These are phyloP conservation scores for Mucor circinelloides DNA, from an alignment of 371 early-diverging fungal species.

Conservation along the genomic window DNA sequence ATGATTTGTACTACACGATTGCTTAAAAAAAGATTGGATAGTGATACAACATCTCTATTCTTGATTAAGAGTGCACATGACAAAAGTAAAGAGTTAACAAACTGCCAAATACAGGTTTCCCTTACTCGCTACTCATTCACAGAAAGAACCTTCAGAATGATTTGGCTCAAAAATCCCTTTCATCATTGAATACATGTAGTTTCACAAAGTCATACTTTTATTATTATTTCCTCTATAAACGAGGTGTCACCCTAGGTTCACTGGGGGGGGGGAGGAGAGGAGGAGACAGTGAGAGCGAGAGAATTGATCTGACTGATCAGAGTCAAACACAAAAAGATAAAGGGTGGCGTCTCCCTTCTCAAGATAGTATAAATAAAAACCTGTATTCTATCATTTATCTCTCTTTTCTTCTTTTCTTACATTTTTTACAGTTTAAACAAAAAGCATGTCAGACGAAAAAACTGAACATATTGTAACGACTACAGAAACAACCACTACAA, in stretches of 20 bases:
- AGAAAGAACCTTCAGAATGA: background rate
- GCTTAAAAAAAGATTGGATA: background rate
- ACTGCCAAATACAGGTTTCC: background rate
- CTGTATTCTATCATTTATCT: background rate
- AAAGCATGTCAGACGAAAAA: background rate
- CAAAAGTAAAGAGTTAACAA: background rate
- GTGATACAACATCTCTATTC: background rate
- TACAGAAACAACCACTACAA: background rate
- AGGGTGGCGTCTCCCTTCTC: background rate
- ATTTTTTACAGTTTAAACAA: background rate
- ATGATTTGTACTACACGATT: background rate
- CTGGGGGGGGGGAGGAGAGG: background rate
- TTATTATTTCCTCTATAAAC: background rate
- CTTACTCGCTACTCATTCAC: background rate
- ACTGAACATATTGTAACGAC: background rate
- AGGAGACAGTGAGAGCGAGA: background rate
- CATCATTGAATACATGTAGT: background rate
- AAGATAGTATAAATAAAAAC: background rate
- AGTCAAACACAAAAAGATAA: background rate
- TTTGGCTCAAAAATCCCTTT: background rate
- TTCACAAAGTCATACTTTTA: background rate
- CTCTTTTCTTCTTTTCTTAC: background rate
- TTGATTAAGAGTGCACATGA: conserved; percentile 1
- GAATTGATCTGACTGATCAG: background rate
- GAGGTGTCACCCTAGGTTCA: background rate